Percentiles rank a stretch among this genome's conserved stretches.
phyloP scores from a whole-genome alignment of 768 basidiomycete species.

The Termitomyces sp. region DNA sequence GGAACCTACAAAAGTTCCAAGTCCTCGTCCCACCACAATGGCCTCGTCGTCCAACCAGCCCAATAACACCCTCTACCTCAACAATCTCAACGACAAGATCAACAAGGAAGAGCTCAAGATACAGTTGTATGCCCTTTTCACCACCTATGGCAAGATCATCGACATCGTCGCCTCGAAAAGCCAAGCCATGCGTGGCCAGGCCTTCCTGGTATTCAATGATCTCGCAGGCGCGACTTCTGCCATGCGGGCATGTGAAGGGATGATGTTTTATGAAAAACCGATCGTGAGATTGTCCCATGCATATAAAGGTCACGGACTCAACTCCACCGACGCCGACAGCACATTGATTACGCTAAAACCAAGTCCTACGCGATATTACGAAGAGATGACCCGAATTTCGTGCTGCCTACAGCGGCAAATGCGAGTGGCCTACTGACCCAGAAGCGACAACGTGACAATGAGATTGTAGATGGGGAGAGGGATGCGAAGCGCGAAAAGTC shows the following conservation, averaged over 20 bases:
- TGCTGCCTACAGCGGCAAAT: conserved; percentile 64
- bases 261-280: conserved; percentile 89
- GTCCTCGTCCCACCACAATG: conserved; percentile 18
- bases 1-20: conserved; percentile 15
- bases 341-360: conserved; percentile 84
- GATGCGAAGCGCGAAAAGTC: conserved; percentile 65
- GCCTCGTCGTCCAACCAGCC: conserved; percentile 61
- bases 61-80: conserved; percentile 84
- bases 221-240: conserved; percentile 88
- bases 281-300: conserved; percentile 51
- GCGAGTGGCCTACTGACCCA: conserved; percentile 41
- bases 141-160: conserved; percentile 88
- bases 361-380: conserved; percentile 83
- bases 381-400: conserved; percentile 75
- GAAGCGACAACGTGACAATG: conserved; percentile 67
- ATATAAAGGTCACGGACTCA: conserved; percentile 4
- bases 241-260: conserved; percentile 88
- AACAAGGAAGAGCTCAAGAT: conserved; percentile 84
- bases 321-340: conserved; percentile 38
- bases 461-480: conserved; percentile 44
- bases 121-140: conserved; percentile 86
- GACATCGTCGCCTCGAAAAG: conserved; percentile 89
- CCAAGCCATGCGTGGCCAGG: conserved; percentile 86
- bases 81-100: conserved; percentile 89
- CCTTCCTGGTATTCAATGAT: conserved; percentile 94